Percentiles rank a stretch among this genome's conserved stretches.
phyloP scores from a whole-genome alignment of 2,329 filamentous ascomycete genomes.

The Penicillium nordicum region DNA sequence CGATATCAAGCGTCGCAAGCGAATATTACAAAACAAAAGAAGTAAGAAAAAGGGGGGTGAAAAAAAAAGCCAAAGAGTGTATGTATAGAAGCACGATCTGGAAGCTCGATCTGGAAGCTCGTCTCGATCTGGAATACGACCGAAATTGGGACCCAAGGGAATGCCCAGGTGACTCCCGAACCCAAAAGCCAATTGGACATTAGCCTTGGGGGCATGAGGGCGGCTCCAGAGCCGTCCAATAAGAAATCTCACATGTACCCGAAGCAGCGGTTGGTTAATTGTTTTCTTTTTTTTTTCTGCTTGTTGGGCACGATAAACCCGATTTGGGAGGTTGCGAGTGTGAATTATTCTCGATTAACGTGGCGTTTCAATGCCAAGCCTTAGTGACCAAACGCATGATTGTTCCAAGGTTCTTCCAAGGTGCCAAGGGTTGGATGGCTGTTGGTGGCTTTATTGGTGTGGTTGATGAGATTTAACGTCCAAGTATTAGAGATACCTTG shows the following conservation, averaged over 20 bases:
- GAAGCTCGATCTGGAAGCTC: neutral
- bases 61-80: neutral
- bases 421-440: neutral
- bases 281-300: neutral
- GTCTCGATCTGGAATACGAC: neutral
- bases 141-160: neutral
- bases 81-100: neutral
- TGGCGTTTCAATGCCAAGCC: neutral
- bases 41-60: neutral
- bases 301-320: neutral
- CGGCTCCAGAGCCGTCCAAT: slow-evolving; percentile 5
- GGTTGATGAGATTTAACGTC: neutral
- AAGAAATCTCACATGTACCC: neutral
- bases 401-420: neutral
- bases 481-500: neutral
- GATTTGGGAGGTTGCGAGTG: neutral
- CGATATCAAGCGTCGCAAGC: neutral
- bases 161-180: neutral
- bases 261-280: neutral
- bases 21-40: neutral
- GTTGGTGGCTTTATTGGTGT: neutral
- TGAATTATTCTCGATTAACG: neutral
- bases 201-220: neutral
- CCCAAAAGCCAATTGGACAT: neutral
- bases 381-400: no score